Conservation (phyloP, 768 basidiomycete genomes). For the Russula earlei region DNA sequence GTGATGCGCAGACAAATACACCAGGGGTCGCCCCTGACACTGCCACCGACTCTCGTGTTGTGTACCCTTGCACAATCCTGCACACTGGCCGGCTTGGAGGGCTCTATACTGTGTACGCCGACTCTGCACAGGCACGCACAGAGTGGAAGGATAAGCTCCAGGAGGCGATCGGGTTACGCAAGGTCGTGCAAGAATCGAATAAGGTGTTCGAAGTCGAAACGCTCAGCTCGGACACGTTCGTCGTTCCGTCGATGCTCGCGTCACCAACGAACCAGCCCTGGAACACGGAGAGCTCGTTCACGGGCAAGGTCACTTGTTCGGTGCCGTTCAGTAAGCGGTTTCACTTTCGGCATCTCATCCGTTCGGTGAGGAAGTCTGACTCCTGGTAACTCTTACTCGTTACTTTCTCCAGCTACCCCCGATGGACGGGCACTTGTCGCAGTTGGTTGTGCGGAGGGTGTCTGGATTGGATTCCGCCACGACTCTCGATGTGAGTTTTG, state of each 20-base stretch:
- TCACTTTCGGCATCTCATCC: conserved; percentile 12
- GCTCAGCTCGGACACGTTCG: conserved; percentile 81
- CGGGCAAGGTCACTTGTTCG: conserved; percentile 87
- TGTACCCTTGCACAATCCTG: conserved; percentile 83
- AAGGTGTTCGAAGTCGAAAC: conserved; percentile 93
- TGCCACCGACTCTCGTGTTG: conserved; percentile 56
- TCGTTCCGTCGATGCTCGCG: conserved; percentile 55
- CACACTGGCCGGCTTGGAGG: conserved; percentile 87
- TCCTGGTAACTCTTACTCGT: background rate
- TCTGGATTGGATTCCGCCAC: conserved; percentile 90
- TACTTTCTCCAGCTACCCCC: conserved; percentile 48
- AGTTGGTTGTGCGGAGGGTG: conserved; percentile 90
- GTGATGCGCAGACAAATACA: conserved; percentile 22
- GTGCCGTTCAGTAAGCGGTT: conserved; percentile 72
- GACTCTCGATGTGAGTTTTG: conserved; percentile 65
- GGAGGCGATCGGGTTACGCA: conserved; percentile 78
- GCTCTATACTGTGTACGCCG: conserved; percentile 79
- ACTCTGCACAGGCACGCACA: conserved; percentile 57
- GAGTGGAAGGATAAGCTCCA: conserved; percentile 90
- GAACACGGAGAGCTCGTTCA: conserved; percentile 61
- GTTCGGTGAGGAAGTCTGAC: background rate
- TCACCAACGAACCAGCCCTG: conserved; percentile 38
- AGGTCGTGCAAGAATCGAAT: conserved; percentile 84
- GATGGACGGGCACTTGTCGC: conserved; percentile 84
- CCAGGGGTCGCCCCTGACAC: conserved; percentile 31